Conservation (phyloP, 2,329 filamentous ascomycete genomes). For the Aureobasidium sp. region DNA sequence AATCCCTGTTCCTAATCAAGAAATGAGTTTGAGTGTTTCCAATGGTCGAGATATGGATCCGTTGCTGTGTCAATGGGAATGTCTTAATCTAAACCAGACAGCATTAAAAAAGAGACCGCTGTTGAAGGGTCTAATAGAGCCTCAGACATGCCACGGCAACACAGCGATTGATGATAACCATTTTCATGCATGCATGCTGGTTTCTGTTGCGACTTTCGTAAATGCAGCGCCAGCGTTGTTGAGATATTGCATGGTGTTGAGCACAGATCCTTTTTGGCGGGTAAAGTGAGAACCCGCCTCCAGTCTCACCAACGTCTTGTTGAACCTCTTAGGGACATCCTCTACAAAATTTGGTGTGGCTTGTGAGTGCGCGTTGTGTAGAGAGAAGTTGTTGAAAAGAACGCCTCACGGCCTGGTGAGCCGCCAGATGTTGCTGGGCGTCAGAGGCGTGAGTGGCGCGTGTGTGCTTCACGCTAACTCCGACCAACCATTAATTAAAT, state of each 20-base stretch:
- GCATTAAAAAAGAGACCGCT: not conserved
- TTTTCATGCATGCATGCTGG: not conserved
- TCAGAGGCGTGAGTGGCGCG: conserved; percentile 11
- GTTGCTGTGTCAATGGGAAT: conserved; percentile 7
- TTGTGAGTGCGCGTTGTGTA: not conserved
- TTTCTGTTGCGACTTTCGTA: not conserved
- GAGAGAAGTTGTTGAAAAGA: conserved; percentile 10
- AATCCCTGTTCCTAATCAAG: not conserved
- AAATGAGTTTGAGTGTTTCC: conserved; percentile 1
- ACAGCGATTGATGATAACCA: not conserved
- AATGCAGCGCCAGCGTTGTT: conserved; percentile 1
- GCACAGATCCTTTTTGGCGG: not conserved
- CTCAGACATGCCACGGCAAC: not conserved
- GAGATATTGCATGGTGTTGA: conserved; percentile 1
- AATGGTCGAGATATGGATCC: not conserved
- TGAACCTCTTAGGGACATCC: not conserved
- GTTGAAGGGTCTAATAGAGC: not conserved
- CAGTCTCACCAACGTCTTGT: conserved; percentile 7
- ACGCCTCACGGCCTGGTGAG: not conserved
- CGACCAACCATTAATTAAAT: not conserved
- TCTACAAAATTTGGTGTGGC: not conserved
- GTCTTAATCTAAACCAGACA: not conserved
- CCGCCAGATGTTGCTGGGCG: conserved; percentile 7
- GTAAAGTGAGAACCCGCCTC: not conserved
- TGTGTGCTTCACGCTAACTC: not conserved